A percentile compares a stretch with the other conserved stretches of the same genome.
phyloP scores from a whole-genome alignment of 139 green algal genomes.

The Chlorella sp. region DNA sequence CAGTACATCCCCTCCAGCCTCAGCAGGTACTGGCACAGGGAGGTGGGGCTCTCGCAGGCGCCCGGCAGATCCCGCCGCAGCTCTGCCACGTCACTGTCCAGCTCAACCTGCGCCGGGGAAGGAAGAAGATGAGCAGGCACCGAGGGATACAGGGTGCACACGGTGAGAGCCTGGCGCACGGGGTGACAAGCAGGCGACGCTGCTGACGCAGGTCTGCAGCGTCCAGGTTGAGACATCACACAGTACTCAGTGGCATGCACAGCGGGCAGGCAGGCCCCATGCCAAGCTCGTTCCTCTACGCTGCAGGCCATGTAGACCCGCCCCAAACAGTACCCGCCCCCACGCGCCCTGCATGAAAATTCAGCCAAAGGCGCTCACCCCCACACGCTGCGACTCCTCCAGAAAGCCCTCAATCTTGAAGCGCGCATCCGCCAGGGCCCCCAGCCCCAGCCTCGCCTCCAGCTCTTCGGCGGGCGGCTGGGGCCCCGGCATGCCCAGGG shows the following conservation, averaged over 20 bases:
- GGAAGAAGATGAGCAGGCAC: background rate
- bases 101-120: background rate
- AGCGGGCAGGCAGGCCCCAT: too few relatives aligned
- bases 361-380: background rate
- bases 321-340: background rate
- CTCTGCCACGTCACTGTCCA: background rate
- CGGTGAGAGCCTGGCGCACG: too few relatives aligned
- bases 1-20: conserved; percentile 35
- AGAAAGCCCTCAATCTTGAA: conserved; percentile 42
- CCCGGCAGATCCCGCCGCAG: conserved; percentile 1
- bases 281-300: too few relatives aligned
- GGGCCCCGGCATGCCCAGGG: background rate
- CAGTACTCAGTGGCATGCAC: background rate
- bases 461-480: conserved; percentile 21
- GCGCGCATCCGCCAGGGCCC: conserved; percentile 14
- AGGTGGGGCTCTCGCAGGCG: background rate
- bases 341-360: background rate
- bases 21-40: conserved; percentile 42
- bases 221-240: too few relatives aligned
- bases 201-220: too few relatives aligned
- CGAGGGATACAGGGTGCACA: too few relatives aligned
- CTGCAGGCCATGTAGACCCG: too few relatives aligned
- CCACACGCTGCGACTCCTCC: conserved; percentile 20
- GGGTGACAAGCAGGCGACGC: too few relatives aligned
- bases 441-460: background rate